Evolutionary conservation across 1,284 basidiomycete genomes (phyloP).

Genomic region (Stereum hirsutum): DNA sequence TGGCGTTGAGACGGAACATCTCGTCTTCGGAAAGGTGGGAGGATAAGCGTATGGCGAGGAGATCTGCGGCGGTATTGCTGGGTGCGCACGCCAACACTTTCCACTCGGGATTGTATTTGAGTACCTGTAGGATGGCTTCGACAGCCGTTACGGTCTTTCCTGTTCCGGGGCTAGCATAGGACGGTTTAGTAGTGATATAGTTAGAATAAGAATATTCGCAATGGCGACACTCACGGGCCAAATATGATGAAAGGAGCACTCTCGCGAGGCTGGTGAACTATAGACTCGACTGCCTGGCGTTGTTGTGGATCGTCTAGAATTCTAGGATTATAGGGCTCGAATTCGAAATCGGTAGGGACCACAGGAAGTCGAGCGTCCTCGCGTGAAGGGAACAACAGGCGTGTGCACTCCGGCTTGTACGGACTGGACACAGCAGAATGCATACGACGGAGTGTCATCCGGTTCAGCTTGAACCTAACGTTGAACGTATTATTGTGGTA

Average conservation of each 20-base stretch:
- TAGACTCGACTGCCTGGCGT: constrained; percentile 36
- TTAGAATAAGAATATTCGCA: not conserved
- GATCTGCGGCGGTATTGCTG: constrained; percentile 14
- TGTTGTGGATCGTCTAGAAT: constrained; percentile 35
- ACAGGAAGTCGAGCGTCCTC: constrained; percentile 17
- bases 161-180: constrained; percentile 34
- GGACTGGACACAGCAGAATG: constrained; percentile 32
- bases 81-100: constrained; percentile 35
- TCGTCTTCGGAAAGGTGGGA: constrained; percentile 18
- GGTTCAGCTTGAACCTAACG: constrained; percentile 39
- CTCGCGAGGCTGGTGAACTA: constrained; percentile 34
- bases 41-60: constrained; percentile 32
- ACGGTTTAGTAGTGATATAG: not conserved
- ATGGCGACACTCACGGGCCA: constrained; percentile 46
- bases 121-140: constrained; percentile 11
- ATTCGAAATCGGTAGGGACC: constrained; percentile 16
- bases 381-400: constrained; percentile 35
- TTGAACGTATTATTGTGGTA: constrained; percentile 34
- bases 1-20: constrained; percentile 39
- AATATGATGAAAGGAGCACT: constrained; percentile 42
- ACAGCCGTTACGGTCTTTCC: constrained; percentile 19
- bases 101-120: constrained; percentile 8
- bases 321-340: constrained; percentile 24
- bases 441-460: constrained; percentile 39
- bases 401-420: constrained; percentile 19